A percentile compares a stretch with the other conserved stretches of the same genome.
phyloP scores from a whole-genome alignment of 257 asterid genomes.

The Salvia hispanica region DNA sequence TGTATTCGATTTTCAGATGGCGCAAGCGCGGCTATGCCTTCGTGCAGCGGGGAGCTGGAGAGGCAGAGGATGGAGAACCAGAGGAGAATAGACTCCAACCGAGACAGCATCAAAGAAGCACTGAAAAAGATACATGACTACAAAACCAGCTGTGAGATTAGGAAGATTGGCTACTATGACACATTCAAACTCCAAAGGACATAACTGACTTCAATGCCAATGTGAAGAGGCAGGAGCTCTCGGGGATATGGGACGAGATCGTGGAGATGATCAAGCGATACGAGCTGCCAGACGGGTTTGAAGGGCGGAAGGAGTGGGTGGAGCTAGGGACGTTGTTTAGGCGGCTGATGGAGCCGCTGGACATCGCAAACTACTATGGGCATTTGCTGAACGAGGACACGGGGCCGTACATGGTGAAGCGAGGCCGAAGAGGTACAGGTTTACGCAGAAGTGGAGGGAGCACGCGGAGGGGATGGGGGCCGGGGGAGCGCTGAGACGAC shows the following conservation, averaged over 20 bases:
- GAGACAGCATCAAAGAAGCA: constrained; percentile 47
- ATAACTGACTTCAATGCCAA: constrained; percentile 62
- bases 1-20: constrained; percentile 48
- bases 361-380: constrained; percentile 82
- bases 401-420: constrained; percentile 79
- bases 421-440: constrained; percentile 68
- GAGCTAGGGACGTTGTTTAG: constrained; percentile 68
- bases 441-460: constrained; percentile 78
- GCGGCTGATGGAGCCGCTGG: constrained; percentile 76
- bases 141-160: constrained; percentile 63
- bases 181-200: constrained; percentile 68
- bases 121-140: constrained; percentile 63
- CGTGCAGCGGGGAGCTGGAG: constrained; percentile 86
- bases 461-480: constrained; percentile 53
- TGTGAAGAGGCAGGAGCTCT: constrained; percentile 63
- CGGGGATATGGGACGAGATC: constrained; percentile 78
- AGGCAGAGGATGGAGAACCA: constrained; percentile 67
- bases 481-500: constrained; percentile 62
- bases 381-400: constrained; percentile 77
- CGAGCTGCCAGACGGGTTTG: constrained; percentile 84
- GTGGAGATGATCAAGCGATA: constrained; percentile 70
- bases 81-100: constrained; percentile 52
- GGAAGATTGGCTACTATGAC: constrained; percentile 77
- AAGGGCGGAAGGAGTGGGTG: constrained; percentile 74
- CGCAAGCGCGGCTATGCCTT: constrained; percentile 74